A percentile compares a stretch with the other conserved stretches of the same genome.
Evolutionary conservation across 2,329 filamentous ascomycete genomes (phyloP).

Genomic region (Purpureocillium takamizusanense): DNA sequence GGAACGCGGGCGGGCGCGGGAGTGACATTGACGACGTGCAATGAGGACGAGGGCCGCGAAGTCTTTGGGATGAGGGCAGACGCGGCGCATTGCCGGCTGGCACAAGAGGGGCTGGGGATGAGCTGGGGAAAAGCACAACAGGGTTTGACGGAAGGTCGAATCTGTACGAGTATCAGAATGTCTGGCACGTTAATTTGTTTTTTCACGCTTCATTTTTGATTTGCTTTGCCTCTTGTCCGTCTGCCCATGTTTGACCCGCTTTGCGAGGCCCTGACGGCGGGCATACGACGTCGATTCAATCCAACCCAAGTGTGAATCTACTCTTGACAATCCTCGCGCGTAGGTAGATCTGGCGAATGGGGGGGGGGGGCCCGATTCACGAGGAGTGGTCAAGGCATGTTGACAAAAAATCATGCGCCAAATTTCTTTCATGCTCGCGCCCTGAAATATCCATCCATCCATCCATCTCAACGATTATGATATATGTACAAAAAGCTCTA

Average conservation of each 20-base stretch:
- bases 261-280: background rate
- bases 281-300: background rate
- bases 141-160: background rate
- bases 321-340: no score
- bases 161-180: conserved; percentile 13
- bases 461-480: no score
- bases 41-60: background rate
- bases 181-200: conserved; percentile 3
- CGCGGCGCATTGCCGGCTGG: no score
- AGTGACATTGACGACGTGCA: background rate
- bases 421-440: no score
- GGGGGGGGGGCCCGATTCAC: no score
- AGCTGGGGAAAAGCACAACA: conserved; percentile 1
- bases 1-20: background rate
- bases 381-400: no score
- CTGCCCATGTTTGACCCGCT: background rate
- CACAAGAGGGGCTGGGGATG: no score
- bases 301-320: background rate
- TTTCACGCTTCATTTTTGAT: conserved; percentile 1
- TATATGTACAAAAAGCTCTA: no score
- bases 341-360: no score
- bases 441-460: no score
- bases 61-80: no score
- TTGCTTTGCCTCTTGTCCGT: conserved; percentile 2
- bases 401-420: no score